A percentile compares a stretch with the other conserved stretches of the same genome.
phyloP scores from a whole-genome alignment of 768 basidiomycete species.

The Xerocomus spinulosus region DNA sequence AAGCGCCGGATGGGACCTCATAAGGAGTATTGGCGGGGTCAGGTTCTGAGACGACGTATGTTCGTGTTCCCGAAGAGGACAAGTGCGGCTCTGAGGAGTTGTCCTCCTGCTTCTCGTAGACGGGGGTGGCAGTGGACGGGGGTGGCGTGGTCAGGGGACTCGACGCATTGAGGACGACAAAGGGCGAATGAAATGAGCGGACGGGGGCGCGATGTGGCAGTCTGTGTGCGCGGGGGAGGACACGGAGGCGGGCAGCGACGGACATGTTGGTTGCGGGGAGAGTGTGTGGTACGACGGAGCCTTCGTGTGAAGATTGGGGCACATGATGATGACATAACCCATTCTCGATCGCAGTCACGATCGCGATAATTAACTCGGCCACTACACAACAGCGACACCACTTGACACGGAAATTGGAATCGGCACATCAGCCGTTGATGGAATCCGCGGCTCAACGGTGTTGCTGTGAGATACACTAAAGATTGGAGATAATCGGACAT shows the following conservation, averaged over 20 bases:
- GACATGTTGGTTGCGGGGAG: slow-evolving; percentile 23
- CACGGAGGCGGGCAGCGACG: not conserved
- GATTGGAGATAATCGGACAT: not conserved
- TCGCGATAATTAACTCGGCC: not conserved
- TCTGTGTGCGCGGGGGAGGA: slow-evolving; percentile 3
- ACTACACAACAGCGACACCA: not conserved
- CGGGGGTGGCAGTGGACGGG: slow-evolving; percentile 26
- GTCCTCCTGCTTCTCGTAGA: slow-evolving; percentile 64
- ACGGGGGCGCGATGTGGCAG: not conserved
- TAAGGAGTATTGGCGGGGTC: slow-evolving; percentile 59
- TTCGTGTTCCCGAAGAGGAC: slow-evolving; percentile 46
- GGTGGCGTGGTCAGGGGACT: slow-evolving; percentile 32
- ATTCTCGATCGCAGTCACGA: not conserved
- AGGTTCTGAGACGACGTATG: slow-evolving; percentile 72
- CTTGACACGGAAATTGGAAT: too few species aligned
- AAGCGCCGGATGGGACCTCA: slow-evolving; percentile 69
- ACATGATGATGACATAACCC: slow-evolving; percentile 27
- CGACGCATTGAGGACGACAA: slow-evolving; percentile 45
- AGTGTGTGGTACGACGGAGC: slow-evolving; percentile 8
- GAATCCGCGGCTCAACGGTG: slow-evolving; percentile 14
- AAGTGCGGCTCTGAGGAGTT: slow-evolving; percentile 44
- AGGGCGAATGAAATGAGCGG: slow-evolving; percentile 66
- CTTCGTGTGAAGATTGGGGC: slow-evolving; percentile 24
- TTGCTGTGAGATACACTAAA: not conserved
- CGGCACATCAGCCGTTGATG: too few species aligned